Evolutionary conservation across 2,329 filamentous ascomycete genomes (phyloP).

Genomic region (Colletotrichum liriopes): DNA sequence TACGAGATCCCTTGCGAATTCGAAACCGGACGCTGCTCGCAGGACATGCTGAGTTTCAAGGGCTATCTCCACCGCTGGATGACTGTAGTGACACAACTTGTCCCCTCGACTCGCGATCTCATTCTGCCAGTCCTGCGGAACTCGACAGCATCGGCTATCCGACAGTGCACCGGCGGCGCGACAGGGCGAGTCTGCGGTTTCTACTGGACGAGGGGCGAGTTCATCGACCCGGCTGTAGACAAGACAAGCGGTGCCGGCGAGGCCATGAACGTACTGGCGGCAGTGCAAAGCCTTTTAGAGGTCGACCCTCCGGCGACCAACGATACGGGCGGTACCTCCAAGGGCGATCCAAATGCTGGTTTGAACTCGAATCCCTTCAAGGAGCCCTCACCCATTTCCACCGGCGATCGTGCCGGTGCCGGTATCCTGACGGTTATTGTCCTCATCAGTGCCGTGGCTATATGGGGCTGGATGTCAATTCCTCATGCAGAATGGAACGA

Average conservation of each 20-base stretch:
- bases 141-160: constrained; percentile 72
- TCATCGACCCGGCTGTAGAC: constrained; percentile 63
- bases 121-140: constrained; percentile 72
- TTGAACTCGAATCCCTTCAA: constrained; percentile 31
- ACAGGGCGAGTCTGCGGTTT: constrained; percentile 74
- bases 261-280: constrained; percentile 70
- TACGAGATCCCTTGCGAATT: constrained; percentile 77
- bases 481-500: constrained; percentile 31
- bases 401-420: constrained; percentile 78
- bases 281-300: constrained; percentile 66
- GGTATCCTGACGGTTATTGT: constrained; percentile 74
- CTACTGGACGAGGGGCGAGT: constrained; percentile 68
- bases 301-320: constrained; percentile 60
- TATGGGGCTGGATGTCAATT: constrained; percentile 61
- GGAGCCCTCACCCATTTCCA: constrained; percentile 55
- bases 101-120: constrained; percentile 68
- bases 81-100: constrained; percentile 71
- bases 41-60: constrained; percentile 82
- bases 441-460: constrained; percentile 68
- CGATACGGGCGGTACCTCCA: constrained; percentile 66
- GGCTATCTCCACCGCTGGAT: constrained; percentile 79
- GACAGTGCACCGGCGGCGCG: constrained; percentile 73
- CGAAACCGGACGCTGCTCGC: constrained; percentile 70
- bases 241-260: constrained; percentile 73
- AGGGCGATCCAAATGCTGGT: constrained; percentile 53